phyloP scores from a whole-genome alignment of 2,329 filamentous ascomycete genomes.

The Rhinocladiella mackenziei region DNA sequence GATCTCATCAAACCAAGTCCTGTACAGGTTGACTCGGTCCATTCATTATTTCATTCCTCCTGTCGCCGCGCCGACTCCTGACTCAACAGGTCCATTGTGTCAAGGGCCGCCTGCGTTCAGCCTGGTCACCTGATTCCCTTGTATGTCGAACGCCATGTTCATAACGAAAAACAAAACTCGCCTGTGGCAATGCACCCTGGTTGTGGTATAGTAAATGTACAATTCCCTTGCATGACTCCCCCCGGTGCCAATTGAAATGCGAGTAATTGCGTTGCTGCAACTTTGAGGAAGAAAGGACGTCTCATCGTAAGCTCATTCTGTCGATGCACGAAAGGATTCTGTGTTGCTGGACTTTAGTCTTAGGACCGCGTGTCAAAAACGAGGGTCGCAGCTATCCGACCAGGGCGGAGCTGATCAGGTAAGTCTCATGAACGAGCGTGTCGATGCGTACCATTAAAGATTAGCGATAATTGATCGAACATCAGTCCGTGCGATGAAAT shows the following conservation, averaged over 20 bases:
- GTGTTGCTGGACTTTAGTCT: background rate
- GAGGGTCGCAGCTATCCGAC: background rate
- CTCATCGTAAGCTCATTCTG: slow-evolving; percentile 23
- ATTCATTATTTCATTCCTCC: slow-evolving; percentile 12
- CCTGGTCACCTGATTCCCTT: slow-evolving; percentile 2
- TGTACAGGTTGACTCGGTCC: slow-evolving; percentile 15
- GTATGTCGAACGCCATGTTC: slow-evolving; percentile 17
- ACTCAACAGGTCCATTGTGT: background rate
- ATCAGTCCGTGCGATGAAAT: background rate
- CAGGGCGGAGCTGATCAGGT: background rate
- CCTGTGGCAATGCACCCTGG: slow-evolving; percentile 11
- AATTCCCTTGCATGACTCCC: slow-evolving; percentile 10
- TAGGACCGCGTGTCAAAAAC: slow-evolving; percentile 4
- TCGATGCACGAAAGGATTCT: background rate
- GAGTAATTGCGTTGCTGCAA: slow-evolving; percentile 14
- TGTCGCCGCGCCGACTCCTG: background rate
- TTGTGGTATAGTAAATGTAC: slow-evolving; percentile 22
- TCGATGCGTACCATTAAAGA: slow-evolving; percentile 6
- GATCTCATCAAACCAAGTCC: slow-evolving; percentile 6
- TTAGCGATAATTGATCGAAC: slow-evolving; percentile 3
- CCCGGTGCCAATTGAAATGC: slow-evolving; percentile 10
- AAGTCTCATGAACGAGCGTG: background rate
- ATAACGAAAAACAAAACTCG: slow-evolving; percentile 4
- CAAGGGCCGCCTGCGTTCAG: background rate
- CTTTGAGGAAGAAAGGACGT: slow-evolving; percentile 13